phyloP scores from a whole-genome alignment of 805 yeast genomes.

The Torulaspora indica region DNA sequence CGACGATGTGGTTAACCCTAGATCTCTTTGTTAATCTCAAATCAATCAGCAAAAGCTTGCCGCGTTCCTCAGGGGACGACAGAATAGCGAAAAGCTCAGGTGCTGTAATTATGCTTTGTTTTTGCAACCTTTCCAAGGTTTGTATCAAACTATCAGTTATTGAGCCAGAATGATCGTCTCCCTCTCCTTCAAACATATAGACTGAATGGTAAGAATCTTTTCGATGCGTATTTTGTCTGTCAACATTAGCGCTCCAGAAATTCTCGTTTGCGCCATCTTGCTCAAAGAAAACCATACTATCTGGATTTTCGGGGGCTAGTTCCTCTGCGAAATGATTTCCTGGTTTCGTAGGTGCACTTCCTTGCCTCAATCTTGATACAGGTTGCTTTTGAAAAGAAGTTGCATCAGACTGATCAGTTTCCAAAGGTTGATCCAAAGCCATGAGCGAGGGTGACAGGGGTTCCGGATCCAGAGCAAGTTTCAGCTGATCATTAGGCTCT shows the following conservation, averaged over 20 bases:
- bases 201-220: conserved; percentile 42
- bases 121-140: conserved; percentile 29
- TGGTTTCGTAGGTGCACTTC: conserved; percentile 2
- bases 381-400: neutral
- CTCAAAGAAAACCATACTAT: neutral
- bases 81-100: conserved; percentile 43
- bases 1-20: conserved; percentile 37
- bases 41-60: conserved; percentile 38
- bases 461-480: conserved; percentile 26
- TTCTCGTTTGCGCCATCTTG: neutral
- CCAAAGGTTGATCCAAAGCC: conserved; percentile 11
- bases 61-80: conserved; percentile 44
- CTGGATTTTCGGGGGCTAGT: neutral
- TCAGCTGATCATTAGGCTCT: conserved; percentile 39
- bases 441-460: conserved; percentile 5
- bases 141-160: conserved; percentile 25
- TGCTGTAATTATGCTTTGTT: conserved; percentile 51
- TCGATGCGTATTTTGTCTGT: conserved; percentile 29
- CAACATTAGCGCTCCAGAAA: conserved; percentile 13
- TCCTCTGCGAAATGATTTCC: conserved; percentile 4
- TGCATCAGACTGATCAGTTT: conserved; percentile 8
- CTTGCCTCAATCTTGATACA: conserved; percentile 1
- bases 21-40: conserved; percentile 37
- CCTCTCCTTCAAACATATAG: conserved; percentile 35
- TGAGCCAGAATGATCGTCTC: conserved; percentile 14